These are phyloP conservation scores for Nitzschia putrida DNA, from an alignment of 108 stramenopile genomes.

Conservation along the genomic window DNA sequence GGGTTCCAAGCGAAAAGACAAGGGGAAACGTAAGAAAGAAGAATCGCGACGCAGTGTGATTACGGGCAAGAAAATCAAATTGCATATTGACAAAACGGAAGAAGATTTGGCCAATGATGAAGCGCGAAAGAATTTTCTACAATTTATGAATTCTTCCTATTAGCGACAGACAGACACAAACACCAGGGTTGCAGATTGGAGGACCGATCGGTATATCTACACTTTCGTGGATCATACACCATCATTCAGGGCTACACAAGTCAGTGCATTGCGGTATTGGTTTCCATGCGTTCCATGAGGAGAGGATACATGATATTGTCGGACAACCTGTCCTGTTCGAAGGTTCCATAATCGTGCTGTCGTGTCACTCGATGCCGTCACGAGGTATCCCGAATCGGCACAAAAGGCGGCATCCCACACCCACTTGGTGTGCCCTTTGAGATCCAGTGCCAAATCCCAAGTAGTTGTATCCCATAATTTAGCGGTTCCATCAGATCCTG, in stretches of 20 bases:
- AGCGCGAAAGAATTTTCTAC: constrained; percentile 70
- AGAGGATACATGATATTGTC: constrained; percentile 57
- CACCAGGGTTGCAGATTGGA: too few relatives aligned
- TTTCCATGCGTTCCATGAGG: constrained; percentile 59
- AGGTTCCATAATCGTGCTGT: constrained; percentile 94
- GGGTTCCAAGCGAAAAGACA: constrained; percentile 14
- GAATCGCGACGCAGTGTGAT: constrained; percentile 67
- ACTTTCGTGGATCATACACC: constrained; percentile 33
- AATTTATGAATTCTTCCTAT: constrained; percentile 82
- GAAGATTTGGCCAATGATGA: constrained; percentile 80
- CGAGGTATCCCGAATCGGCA: constrained; percentile 95
- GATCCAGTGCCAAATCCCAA: constrained; percentile 75
- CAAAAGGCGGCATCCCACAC: constrained; percentile 97
- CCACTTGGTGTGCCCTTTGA: constrained; percentile 87
- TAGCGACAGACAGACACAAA: background rate
- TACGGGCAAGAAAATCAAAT: constrained; percentile 78
- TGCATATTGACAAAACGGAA: constrained; percentile 81
- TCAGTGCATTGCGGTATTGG: constrained; percentile 78
- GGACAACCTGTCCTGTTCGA: constrained; percentile 85
- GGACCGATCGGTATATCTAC: too few relatives aligned
- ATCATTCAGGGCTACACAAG: constrained; percentile 98
- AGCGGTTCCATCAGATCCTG: constrained; percentile 88
- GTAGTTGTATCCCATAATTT: constrained; percentile 86
- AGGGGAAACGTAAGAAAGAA: constrained; percentile 27
- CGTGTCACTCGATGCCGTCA: constrained; percentile 92